Conservation (phyloP, 225 moss, liverwort and hornwort species). For the Ulota crispa region DNA sequence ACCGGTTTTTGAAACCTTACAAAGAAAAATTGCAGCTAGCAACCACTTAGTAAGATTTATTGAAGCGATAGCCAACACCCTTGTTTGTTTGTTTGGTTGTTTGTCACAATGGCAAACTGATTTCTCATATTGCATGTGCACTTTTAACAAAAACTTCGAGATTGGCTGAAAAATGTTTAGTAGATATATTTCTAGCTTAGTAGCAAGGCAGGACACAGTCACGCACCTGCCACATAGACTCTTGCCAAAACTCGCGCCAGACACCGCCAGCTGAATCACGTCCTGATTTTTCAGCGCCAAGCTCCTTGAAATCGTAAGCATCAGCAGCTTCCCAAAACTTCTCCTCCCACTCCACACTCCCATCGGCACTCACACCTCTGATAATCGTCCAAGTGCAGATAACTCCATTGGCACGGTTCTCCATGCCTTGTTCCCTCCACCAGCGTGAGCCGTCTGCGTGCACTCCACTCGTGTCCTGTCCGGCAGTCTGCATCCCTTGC, state of each 20-base stretch:
- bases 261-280: slow-evolving; percentile 82
- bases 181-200: not conserved
- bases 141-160: too few species aligned
- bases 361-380: slow-evolving; percentile 84
- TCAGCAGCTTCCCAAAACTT: slow-evolving; percentile 97
- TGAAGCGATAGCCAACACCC: too few species aligned
- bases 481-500: slow-evolving; percentile 57
- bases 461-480: slow-evolving; percentile 56
- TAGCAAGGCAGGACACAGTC: not conserved
- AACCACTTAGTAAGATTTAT: too few species aligned
- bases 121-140: too few species aligned
- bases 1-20: too few species aligned
- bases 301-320: slow-evolving; percentile 88
- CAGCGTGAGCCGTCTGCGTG: slow-evolving; percentile 82
- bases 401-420: slow-evolving; percentile 67
- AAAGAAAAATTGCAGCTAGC: too few species aligned
- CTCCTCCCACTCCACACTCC: slow-evolving; percentile 90
- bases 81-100: too few species aligned
- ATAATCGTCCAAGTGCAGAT: slow-evolving; percentile 80
- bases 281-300: slow-evolving; percentile 95
- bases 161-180: too few species aligned
- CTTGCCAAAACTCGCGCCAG: slow-evolving; percentile 97
- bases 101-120: too few species aligned
- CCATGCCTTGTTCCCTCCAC: slow-evolving; percentile 88
- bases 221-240: slow-evolving; percentile 95